phyloP scores from a whole-genome alignment of 2,329 filamentous ascomycete genomes.

The Pseudogymnoascus sp. region DNA sequence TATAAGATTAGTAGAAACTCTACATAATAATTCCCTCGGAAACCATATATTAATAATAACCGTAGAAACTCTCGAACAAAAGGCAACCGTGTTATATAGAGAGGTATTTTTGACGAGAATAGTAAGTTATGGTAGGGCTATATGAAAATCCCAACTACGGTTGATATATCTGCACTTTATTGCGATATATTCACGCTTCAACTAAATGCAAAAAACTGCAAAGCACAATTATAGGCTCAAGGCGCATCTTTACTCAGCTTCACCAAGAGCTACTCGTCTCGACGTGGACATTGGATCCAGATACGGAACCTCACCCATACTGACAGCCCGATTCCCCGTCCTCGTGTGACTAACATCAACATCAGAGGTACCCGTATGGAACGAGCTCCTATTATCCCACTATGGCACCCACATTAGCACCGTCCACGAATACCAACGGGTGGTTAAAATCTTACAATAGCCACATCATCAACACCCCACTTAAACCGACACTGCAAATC shows the following conservation, averaged over 20 bases:
- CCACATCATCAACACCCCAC: slow-evolving; percentile 21
- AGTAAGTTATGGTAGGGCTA: not conserved
- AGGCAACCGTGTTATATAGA: not conserved
- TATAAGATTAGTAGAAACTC: not conserved
- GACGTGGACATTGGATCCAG: slow-evolving; percentile 25
- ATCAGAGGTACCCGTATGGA: slow-evolving; percentile 27
- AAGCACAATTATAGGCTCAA: not conserved
- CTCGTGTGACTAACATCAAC: slow-evolving; percentile 26
- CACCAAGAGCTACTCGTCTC: slow-evolving; percentile 9
- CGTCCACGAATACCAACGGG: not conserved
- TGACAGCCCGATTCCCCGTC: slow-evolving; percentile 26
- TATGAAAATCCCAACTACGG: not conserved
- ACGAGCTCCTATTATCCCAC: slow-evolving; percentile 29
- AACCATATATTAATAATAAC: not conserved
- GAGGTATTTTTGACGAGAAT: not conserved
- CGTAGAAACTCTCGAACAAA: not conserved
- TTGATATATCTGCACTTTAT: not conserved
- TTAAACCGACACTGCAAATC: slow-evolving; percentile 32
- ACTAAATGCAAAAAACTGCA: not conserved
- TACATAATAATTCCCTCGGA: not conserved
- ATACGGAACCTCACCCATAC: slow-evolving; percentile 29
- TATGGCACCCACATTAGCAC: slow-evolving; percentile 19
- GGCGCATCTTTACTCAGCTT: not conserved
- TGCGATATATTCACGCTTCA: not conserved
- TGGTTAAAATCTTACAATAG: slow-evolving; percentile 33